A percentile compares a stretch with the other conserved stretches of the same genome.
phyloP scores from a whole-genome alignment of 140 eudicot genomes.

The Stevia rebaudiana region DNA sequence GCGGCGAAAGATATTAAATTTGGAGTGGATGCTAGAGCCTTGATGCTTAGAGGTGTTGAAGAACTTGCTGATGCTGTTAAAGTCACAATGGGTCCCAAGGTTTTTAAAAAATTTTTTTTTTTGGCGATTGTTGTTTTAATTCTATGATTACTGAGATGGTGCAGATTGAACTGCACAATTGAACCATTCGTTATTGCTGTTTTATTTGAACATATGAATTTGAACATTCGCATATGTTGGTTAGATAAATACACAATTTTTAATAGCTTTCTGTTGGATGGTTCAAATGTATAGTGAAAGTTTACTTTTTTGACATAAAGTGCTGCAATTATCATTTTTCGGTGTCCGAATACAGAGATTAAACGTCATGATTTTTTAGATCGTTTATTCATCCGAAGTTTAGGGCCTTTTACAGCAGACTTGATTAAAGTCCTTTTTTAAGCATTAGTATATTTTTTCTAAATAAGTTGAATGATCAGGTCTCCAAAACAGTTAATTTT shows the following conservation, averaged over 20 bases:
- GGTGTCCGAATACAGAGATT: not conserved
- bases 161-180: not conserved
- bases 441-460: not conserved
- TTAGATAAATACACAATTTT: not conserved
- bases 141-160: not conserved
- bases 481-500: not conserved
- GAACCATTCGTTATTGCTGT: not conserved
- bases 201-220: not conserved
- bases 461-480: not conserved
- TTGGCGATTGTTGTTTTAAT: not conserved
- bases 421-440: not conserved
- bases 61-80: slow-evolving; percentile 37
- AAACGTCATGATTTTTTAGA: not conserved
- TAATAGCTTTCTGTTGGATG: not conserved
- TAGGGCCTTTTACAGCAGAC: not conserved
- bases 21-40: slow-evolving; percentile 44
- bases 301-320: not conserved
- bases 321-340: not conserved
- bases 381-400: not conserved
- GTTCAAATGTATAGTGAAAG: not conserved
- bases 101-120: not conserved
- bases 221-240: not conserved
- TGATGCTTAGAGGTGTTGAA: slow-evolving; percentile 36
- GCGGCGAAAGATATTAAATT: slow-evolving; percentile 38
- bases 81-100: slow-evolving; percentile 35